phyloP scores from a whole-genome alignment of 495 filamentous ascomycete species.

The Annulohypoxylon stygium region DNA sequence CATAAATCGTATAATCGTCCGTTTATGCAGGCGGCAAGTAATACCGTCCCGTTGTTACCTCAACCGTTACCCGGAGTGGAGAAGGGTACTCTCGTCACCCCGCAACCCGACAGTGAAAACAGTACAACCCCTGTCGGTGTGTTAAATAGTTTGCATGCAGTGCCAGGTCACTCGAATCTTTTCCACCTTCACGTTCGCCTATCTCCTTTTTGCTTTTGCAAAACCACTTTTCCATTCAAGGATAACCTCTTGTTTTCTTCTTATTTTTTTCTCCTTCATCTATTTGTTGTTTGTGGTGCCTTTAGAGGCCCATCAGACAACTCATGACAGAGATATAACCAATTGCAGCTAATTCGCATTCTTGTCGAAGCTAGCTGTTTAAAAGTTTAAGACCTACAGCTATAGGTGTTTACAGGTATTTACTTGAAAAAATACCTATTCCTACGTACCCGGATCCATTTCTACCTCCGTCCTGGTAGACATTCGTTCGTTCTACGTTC shows the following conservation, averaged over 20 bases:
- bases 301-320: conserved; percentile 13
- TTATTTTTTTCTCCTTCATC: background rate
- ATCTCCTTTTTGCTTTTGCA: conserved; percentile 35
- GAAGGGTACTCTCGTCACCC: conserved; percentile 48
- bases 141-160: conserved; percentile 42
- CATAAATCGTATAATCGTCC: background rate
- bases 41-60: conserved; percentile 19
- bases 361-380: conserved; percentile 17
- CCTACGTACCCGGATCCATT: conserved; percentile 10
- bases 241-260: conserved; percentile 14
- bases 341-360: conserved; percentile 36
- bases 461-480: conserved; percentile 17
- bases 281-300: conserved; percentile 8
- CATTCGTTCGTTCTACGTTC: conserved; percentile 20
- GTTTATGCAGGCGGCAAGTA: conserved; percentile 11
- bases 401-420: background rate
- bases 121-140: conserved; percentile 38
- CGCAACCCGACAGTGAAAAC: conserved; percentile 53
- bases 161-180: conserved; percentile 50
- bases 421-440: background rate
- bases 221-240: conserved; percentile 24
- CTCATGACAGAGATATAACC: conserved; percentile 14
- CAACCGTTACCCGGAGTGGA: conserved; percentile 26
- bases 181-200: conserved; percentile 33
- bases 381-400: conserved; percentile 9